These are phyloP conservation scores for Calonectria pseudoreteaudii DNA, from an alignment of 2,329 filamentous ascomycete species.

Conservation along the genomic window DNA sequence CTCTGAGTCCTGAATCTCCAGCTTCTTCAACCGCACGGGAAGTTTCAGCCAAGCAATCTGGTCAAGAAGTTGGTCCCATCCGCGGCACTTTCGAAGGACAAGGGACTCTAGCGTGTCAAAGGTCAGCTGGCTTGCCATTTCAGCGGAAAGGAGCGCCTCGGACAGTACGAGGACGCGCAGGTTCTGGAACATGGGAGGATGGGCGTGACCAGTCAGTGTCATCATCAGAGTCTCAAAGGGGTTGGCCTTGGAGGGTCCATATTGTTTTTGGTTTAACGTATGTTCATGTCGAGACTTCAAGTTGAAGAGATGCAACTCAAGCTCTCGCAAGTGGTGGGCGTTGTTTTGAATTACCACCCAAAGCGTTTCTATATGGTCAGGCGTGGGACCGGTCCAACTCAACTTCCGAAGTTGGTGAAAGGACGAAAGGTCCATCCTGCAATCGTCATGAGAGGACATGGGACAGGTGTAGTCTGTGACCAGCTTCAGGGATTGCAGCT, in stretches of 20 bases:
- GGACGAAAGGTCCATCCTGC: not conserved
- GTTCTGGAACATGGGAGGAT: not conserved
- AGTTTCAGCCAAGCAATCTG: not conserved
- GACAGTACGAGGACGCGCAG: not conserved
- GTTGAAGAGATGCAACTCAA: not conserved
- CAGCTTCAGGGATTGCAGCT: not conserved
- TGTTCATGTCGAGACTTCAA: not conserved
- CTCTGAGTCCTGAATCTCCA: conserved; percentile 6
- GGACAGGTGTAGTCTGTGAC: not conserved
- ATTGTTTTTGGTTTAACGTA: not conserved
- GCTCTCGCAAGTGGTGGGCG: not conserved
- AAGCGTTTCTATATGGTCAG: not conserved
- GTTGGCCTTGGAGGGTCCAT: not conserved
- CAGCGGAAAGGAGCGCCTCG: not conserved
- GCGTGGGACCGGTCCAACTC: not conserved
- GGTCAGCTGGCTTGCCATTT: not conserved
- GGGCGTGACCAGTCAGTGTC: not conserved
- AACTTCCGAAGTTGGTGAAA: not conserved
- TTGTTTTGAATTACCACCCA: not conserved
- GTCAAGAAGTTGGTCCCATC: not conserved
- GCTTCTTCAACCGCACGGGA: not conserved
- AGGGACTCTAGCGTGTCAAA: not conserved
- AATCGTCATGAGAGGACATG: not conserved
- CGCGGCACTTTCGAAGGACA: not conserved
- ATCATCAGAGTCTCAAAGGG: not conserved